Conservation (phyloP, 2,329 filamentous ascomycete species). For the Cercospora beticola region DNA sequence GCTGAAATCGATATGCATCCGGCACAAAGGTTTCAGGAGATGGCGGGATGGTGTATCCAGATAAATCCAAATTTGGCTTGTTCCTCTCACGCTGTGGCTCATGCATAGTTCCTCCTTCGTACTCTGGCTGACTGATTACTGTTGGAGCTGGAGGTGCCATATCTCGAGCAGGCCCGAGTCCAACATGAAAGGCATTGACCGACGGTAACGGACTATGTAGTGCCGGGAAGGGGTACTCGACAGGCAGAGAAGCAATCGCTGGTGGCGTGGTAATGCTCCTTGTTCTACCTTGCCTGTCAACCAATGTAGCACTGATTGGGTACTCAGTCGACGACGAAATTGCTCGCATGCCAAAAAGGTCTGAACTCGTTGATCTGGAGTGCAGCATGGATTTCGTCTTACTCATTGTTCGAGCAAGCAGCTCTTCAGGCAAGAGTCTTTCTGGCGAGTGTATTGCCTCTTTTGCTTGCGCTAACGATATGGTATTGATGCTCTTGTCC, state of each 20-base stretch:
- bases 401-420: conserved; percentile 28
- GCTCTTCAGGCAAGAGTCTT: conserved; percentile 36
- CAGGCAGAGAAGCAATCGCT: neutral
- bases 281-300: conserved; percentile 24
- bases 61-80: conserved; percentile 8
- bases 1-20: neutral
- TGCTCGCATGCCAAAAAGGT: conserved; percentile 13
- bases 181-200: conserved; percentile 23
- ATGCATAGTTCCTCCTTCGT: conserved; percentile 2
- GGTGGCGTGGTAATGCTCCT: conserved; percentile 17
- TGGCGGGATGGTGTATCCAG: neutral
- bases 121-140: too few species aligned
- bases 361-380: conserved; percentile 19
- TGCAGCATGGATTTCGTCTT: conserved; percentile 25
- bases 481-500: conserved; percentile 24
- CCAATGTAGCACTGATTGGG: conserved; percentile 14
- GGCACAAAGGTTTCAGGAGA: neutral
- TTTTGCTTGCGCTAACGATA: conserved; percentile 34
- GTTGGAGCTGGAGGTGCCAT: conserved; percentile 17
- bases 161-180: conserved; percentile 17
- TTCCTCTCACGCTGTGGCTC: conserved; percentile 21
- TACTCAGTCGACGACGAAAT: neutral
- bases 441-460: conserved; percentile 29
- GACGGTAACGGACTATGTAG: neutral
- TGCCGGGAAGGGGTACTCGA: neutral